Evolutionary conservation across 257 asterid genomes (phyloP).

Genomic region (Solanum virginianum): DNA sequence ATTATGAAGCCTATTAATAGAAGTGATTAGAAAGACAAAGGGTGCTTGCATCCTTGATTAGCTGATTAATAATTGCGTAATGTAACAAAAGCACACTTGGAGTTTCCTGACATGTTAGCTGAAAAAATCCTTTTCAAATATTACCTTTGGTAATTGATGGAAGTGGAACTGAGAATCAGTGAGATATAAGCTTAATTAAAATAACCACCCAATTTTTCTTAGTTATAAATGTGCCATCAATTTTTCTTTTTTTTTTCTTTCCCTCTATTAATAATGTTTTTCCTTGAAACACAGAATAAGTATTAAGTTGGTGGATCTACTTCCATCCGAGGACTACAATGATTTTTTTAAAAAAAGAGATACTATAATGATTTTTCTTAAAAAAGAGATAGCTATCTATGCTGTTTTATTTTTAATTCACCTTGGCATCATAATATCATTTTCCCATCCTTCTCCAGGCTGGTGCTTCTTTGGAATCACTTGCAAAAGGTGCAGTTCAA

Average conservation of each 20-base stretch:
- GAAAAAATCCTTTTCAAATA: no score
- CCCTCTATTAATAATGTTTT: not conserved
- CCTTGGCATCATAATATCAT: not conserved
- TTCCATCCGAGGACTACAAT: not conserved
- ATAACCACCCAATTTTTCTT: not conserved
- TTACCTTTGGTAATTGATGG: not conserved
- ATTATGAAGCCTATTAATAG: not conserved
- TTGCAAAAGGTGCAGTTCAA: slow-evolving; percentile 75
- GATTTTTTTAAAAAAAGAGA: not conserved
- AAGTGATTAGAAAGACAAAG: not conserved
- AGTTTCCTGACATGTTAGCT: not conserved
- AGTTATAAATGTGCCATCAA: not conserved
- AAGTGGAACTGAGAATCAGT: not conserved
- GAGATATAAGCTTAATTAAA: not conserved
- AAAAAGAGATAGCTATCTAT: not conserved
- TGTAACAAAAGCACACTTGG: not conserved
- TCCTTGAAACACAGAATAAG: not conserved
- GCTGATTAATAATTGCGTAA: not conserved
- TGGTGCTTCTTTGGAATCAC: slow-evolving; percentile 83
- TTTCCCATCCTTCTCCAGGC: slow-evolving; percentile 25
- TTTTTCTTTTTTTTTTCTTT: not conserved
- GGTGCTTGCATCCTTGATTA: not conserved
- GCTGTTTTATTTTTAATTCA: not conserved
- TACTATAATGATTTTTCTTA: not conserved
- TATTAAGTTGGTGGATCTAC: not conserved